These are phyloP conservation scores for Whalleya microplaca DNA, from an alignment of 2,329 filamentous ascomycete genomes.

Conservation along the genomic window DNA sequence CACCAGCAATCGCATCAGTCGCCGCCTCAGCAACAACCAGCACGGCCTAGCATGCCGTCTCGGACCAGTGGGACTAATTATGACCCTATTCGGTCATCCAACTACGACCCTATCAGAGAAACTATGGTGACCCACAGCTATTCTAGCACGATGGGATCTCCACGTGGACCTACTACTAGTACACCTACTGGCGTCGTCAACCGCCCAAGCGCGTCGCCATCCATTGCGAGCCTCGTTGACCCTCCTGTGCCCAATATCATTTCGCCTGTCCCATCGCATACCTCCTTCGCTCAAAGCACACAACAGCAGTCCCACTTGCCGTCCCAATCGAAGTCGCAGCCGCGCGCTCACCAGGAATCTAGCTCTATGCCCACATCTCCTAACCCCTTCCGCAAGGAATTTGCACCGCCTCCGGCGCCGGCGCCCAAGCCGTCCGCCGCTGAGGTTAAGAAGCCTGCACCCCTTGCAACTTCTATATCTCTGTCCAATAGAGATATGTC, in stretches of 20 bases:
- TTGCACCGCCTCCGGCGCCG: conserved; percentile 40
- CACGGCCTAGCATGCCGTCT: conserved; percentile 46
- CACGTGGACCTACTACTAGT: conserved; percentile 43
- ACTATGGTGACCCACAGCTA: conserved; percentile 61
- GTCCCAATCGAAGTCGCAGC: conserved; percentile 35
- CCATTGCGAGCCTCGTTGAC: conserved; percentile 89
- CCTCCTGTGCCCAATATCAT: conserved; percentile 54
- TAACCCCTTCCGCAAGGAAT: conserved; percentile 42
- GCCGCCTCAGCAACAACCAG: conserved; percentile 44
- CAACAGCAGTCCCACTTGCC: conserved; percentile 35
- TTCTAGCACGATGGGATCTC: conserved; percentile 53
- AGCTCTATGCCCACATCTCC: conserved; percentile 49
- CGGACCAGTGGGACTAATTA: conserved; percentile 81
- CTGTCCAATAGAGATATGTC: conserved; percentile 36
- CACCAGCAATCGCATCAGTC: conserved; percentile 41
- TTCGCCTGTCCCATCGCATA: conserved; percentile 44
- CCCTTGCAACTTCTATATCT: conserved; percentile 32
- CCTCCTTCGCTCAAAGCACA: conserved; percentile 38
- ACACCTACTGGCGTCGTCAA: conserved; percentile 50
- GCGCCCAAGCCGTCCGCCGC: conserved; percentile 34
- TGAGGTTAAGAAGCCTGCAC: conserved; percentile 45
- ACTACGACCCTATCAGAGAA: conserved; percentile 66
- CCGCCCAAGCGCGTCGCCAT: conserved; percentile 85
- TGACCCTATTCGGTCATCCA: conserved; percentile 83
- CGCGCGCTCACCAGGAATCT: conserved; percentile 40